Percentiles rank a stretch among this genome's conserved stretches.
Evolutionary conservation across 805 yeast genomes (phyloP).

Genomic region (Candida tallmaniae): DNA sequence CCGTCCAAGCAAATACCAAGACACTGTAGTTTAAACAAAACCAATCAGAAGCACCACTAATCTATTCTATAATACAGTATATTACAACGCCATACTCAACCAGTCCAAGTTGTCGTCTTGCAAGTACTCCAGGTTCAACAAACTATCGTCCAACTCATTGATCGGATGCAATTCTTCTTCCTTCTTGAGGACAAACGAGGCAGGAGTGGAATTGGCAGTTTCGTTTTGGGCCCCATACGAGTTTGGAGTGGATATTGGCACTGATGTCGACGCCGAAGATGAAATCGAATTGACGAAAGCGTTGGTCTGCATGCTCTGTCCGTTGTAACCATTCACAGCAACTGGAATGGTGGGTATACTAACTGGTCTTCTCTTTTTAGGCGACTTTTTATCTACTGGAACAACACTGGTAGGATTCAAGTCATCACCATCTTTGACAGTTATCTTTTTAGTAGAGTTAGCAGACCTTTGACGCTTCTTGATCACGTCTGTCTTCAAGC

Average conservation of each 20-base stretch:
- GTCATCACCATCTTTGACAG: slow-evolving; percentile 47
- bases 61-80: not conserved
- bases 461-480: slow-evolving; percentile 76
- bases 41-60: too few species aligned
- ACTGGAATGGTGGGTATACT: slow-evolving; percentile 6
- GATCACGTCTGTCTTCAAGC: slow-evolving; percentile 87
- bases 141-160: slow-evolving; percentile 11
- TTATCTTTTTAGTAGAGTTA: slow-evolving; percentile 15
- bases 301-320: not conserved
- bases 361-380: slow-evolving; percentile 11
- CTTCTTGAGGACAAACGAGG: slow-evolving; percentile 4
- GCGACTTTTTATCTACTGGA: slow-evolving; percentile 10
- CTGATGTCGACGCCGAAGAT: slow-evolving; percentile 1
- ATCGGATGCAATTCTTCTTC: slow-evolving; percentile 12
- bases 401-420: slow-evolving; percentile 39
- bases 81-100: slow-evolving; percentile 25
- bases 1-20: too few species aligned
- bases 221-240: slow-evolving; percentile 6
- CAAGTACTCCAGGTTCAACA: slow-evolving; percentile 11
- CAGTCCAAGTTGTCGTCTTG: slow-evolving; percentile 23
- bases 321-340: not conserved
- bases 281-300: not conserved
- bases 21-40: too few species aligned
- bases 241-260: too few species aligned
- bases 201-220: slow-evolving; percentile 8